phyloP scores from a whole-genome alignment of 2,329 filamentous ascomycete species.

The Huntiella moniliformis region DNA sequence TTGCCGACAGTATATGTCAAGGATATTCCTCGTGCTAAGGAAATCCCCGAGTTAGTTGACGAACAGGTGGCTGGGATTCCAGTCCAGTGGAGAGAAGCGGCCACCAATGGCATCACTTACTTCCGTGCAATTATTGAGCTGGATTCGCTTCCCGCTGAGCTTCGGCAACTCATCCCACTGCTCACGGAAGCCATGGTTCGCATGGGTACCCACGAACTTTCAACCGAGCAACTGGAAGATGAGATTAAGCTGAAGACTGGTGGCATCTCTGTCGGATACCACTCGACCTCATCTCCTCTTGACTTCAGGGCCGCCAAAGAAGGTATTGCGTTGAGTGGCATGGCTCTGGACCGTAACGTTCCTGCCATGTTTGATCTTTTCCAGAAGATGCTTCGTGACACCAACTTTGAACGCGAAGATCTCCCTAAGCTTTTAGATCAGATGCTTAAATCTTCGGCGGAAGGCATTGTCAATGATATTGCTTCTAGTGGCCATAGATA shows the following conservation, averaged over 20 bases:
- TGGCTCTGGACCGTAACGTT: slow-evolving; percentile 76
- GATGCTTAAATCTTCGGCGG: slow-evolving; percentile 68
- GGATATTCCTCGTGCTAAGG: slow-evolving; percentile 69
- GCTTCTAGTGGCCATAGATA: slow-evolving; percentile 79
- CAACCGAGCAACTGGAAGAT: slow-evolving; percentile 90
- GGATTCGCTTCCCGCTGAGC: slow-evolving; percentile 61
- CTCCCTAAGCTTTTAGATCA: slow-evolving; percentile 70
- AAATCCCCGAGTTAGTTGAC: slow-evolving; percentile 40
- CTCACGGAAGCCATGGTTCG: slow-evolving; percentile 90
- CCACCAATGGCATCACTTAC: slow-evolving; percentile 90
- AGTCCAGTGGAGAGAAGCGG: slow-evolving; percentile 78
- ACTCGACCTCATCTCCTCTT: slow-evolving; percentile 59
- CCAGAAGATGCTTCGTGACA: slow-evolving; percentile 62
- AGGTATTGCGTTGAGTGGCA: slow-evolving; percentile 68
- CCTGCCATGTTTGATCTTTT: slow-evolving; percentile 81
- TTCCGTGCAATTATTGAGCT: slow-evolving; percentile 77
- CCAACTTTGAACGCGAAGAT: slow-evolving; percentile 70
- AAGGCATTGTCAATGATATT: slow-evolving; percentile 79
- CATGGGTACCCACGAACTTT: slow-evolving; percentile 68
- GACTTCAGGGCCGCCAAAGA: slow-evolving; percentile 56
- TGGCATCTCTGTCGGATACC: slow-evolving; percentile 68
- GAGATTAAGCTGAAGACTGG: slow-evolving; percentile 92
- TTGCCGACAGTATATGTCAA: slow-evolving; percentile 73
- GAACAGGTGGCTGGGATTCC: slow-evolving; percentile 45
- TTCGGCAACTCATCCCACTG: slow-evolving; percentile 67